These are phyloP conservation scores for Termitomyces sp. DNA, from an alignment of 768 basidiomycete species.

Conservation along the genomic window DNA sequence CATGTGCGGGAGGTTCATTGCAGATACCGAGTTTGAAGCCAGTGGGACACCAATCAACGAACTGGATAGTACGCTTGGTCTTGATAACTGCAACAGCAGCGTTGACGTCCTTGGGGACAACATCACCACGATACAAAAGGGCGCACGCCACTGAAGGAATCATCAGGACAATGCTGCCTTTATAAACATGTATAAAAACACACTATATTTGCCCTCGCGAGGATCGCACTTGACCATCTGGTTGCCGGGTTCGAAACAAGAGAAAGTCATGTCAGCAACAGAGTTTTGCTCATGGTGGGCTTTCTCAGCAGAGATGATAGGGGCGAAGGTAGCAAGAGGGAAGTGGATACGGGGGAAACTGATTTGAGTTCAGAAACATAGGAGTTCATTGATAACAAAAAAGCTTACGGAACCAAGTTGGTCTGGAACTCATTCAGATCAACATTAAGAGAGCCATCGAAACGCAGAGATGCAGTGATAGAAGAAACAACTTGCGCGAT, in stretches of 20 bases:
- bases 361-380: conserved; percentile 6
- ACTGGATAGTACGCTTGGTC: conserved; percentile 97
- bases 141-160: conserved; percentile 76
- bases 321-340: conserved; percentile 95
- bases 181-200: conserved; percentile 21
- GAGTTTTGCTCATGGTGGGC: conserved; percentile 97
- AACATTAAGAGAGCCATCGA: conserved; percentile 96
- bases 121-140: conserved; percentile 91
- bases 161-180: conserved; percentile 7
- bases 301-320: conserved; percentile 91
- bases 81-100: conserved; percentile 92
- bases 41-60: conserved; percentile 98
- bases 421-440: conserved; percentile 99
- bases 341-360: conserved; percentile 99
- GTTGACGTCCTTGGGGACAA: conserved; percentile 94
- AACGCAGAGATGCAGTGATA: conserved; percentile 93
- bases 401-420: conserved; percentile 91
- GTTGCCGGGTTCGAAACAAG: conserved; percentile 95
- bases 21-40: conserved; percentile 99
- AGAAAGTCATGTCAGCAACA: conserved; percentile 97
- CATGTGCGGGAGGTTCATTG: conserved; percentile 89
- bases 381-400: conserved; percentile 69
- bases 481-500: conserved; percentile 99
- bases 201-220: conserved; percentile 97
- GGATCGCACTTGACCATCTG: conserved; percentile 97